Base-by-base conservation (phyloP, 1,139 yeast genomes). In the Taphrina communis region DNA sequence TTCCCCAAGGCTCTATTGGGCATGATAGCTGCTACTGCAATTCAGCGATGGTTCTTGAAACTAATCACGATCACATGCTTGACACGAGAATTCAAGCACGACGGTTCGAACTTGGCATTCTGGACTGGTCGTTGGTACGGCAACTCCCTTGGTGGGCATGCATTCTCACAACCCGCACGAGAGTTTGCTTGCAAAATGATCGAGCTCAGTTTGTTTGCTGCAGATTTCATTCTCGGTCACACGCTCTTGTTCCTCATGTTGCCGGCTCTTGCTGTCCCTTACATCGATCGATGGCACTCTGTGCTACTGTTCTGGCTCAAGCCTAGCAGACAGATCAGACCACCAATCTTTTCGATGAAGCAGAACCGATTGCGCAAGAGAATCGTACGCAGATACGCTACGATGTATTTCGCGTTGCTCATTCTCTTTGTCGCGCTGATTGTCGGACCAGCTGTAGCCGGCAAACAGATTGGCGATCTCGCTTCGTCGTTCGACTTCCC, bases 41-140 rank as follows among this genome's bases (percentile, higher is more conserved):
- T 90, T 76, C 97, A 95, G 84, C 88, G 99, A 83, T 81, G 89
- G 69, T 80, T 94, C 74, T 90, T 94, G 85, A 92, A 94, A 83
- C 80, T 90, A 76, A 83, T 94, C 83, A 90, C 97, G 21, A 82
- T 89, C 70, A 80, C 86, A 74, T 82, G 88, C 81, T 85, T 94
- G 78, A 93, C 99, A 67, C 88, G 99, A 83, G 99, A 94, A 82
- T 93, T 92, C 84, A 94, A 93, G 87, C 93, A 91, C 76, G 99
- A 95, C 80, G 93, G 89, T 78, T 85, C 99, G 57, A 94, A 94
- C 82, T 88, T 96, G 75, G 98, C 99, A 39, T 94, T 96, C 94
- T 94, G 99, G 99, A 70, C 97, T 72, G 99, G 99, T 85, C 93
- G 93, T 81, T 94, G 99, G 99, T 91, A 93, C 80, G 93, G 96